Percentiles rank a stretch among this genome's conserved stretches.
Conservation (phyloP, 106 monocot species). For the Dioscorea alata region DNA sequence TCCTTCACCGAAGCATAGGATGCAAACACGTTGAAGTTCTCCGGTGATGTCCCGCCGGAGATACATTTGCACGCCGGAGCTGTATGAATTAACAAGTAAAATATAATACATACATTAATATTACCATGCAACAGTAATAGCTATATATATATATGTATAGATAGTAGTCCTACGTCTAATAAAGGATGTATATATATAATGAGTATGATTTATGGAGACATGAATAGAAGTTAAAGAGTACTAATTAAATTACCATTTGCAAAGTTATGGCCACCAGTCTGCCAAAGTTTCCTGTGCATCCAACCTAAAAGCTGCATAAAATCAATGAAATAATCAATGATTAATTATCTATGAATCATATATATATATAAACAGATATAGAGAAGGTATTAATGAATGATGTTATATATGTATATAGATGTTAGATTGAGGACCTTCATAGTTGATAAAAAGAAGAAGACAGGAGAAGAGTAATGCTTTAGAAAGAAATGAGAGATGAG, state of each 20-base stretch:
- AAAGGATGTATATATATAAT: neutral
- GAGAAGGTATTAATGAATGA: too few relatives aligned
- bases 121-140: neutral
- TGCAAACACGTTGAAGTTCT: slow-evolving; percentile 5
- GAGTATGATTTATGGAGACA: neutral
- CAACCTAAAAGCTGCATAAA: slow-evolving; percentile 55
- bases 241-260: slow-evolving; percentile 2
- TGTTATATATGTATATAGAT: too few relatives aligned
- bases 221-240: neutral
- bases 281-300: slow-evolving; percentile 77
- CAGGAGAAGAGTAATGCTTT: too few relatives aligned
- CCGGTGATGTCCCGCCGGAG: slow-evolving; percentile 29
- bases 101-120: neutral
- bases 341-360: too few relatives aligned
- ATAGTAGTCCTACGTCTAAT: neutral
- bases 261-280: slow-evolving; percentile 33
- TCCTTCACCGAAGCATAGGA: neutral
- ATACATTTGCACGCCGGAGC: slow-evolving; percentile 36
- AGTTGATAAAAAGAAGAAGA: too few relatives aligned
- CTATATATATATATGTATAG: neutral
- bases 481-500: too few relatives aligned
- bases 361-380: too few relatives aligned
- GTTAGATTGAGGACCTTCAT: too few relatives aligned
- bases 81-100: neutral
- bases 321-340: too few relatives aligned